Evolutionary conservation across 139 green algal species (phyloP).

Genomic region (Chlorella sp.): DNA sequence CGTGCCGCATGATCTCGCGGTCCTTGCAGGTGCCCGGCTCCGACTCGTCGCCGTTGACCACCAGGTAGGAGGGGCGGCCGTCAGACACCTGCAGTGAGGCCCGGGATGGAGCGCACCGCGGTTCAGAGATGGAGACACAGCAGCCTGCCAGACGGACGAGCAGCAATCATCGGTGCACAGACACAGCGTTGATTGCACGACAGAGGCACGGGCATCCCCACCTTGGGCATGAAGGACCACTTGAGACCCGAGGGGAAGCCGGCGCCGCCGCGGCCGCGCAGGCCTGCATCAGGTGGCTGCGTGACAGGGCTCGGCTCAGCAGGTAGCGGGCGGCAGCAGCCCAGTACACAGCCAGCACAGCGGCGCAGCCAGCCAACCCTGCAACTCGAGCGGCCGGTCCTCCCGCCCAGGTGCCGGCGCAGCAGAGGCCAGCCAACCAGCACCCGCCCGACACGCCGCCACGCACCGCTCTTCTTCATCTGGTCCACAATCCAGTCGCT

Average conservation of each 20-base stretch:
- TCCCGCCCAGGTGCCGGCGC: too few relatives aligned
- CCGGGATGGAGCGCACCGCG: neutral
- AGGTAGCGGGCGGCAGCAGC: too few relatives aligned
- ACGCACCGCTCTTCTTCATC: conserved; percentile 91
- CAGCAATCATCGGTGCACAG: too few relatives aligned
- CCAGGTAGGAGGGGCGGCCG: conserved; percentile 93
- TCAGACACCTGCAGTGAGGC: conserved; percentile 74
- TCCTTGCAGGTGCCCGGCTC: conserved; percentile 99
- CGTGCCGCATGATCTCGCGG: conserved; percentile 96
- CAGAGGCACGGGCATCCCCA: too few relatives aligned
- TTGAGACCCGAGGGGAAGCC: conserved; percentile 97
- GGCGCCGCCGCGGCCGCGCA: conserved; percentile 95
- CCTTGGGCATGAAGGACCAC: conserved; percentile 97
- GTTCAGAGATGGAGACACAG: neutral
- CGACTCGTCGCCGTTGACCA: conserved; percentile 97
- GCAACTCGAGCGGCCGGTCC: too few relatives aligned
- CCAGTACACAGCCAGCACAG: too few relatives aligned
- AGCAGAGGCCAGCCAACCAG: too few relatives aligned
- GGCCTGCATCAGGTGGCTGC: conserved; percentile 33
- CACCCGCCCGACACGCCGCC: too few relatives aligned
- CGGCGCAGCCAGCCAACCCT: too few relatives aligned
- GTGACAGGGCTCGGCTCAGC: too few relatives aligned
- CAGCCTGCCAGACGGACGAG: too few relatives aligned
- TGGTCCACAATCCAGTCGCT: conserved; percentile 98
- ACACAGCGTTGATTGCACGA: too few relatives aligned